Base-by-base conservation (phyloP, 73 alveolate genomes). In the Paramecium caudatum region DNA sequence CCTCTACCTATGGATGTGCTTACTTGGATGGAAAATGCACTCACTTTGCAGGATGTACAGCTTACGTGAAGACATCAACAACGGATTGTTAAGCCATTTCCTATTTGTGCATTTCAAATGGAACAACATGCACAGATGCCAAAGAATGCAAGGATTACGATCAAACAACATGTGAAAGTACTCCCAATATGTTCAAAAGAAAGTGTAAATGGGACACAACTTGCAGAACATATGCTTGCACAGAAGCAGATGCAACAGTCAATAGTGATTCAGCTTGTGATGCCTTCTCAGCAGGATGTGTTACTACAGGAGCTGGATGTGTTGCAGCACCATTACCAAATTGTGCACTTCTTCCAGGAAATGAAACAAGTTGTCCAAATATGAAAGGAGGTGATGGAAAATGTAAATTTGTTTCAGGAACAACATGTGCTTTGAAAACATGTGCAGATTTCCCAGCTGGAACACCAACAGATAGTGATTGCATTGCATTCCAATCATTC, bases 41-140 rank as follows among this genome's bases (percentile, higher is more conserved):
- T 0, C 62, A 41, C 21, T 74, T 74, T 19, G 47, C 88, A 8
- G 88, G 88, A 39, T 74, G 88, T 45, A 19, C 88, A 15, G 88
- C 88, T 21, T 74, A 74, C 47, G 88, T 74, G 36, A 37, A 74
- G 55, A 74, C 88, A 12, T 39, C 69, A 41, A 8, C 8, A 4
- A 9, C 46, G 8, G 88, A 37, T 1, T 74, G 88, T 46, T 27
- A 74, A 74, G 68, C 45, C 8, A 74, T 74, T 17, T 37, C 69
- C 17, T 27, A 30, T 45, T 47, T 25, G 21, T 74, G 88, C 32
- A 23, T 45, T 45, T 39, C 68, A 21, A 68, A 74, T 74, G 88
- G 88, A 12, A 21, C 69, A 5, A 30, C 43, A 34, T 74, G 88
- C 47, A 45, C 32, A 34, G 88, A 37, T 8, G 69, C 88, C 1